These are phyloP conservation scores for Fusarium sororula DNA, from an alignment of 2,329 filamentous ascomycete species.

Conservation along the genomic window DNA sequence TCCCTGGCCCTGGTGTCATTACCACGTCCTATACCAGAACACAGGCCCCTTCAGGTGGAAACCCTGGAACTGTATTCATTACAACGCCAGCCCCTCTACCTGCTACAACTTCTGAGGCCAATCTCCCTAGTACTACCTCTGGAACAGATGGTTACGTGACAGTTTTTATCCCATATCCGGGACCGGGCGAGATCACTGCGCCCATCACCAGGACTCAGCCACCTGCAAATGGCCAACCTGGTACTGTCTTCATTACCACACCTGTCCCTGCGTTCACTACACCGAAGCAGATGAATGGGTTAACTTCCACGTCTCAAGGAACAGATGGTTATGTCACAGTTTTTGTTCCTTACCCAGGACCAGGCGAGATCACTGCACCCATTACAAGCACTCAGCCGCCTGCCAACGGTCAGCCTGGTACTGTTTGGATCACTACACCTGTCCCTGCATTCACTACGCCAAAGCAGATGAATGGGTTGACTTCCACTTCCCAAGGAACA, in stretches of 20 bases:
- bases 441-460: neutral
- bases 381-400: slow-evolving; percentile 7
- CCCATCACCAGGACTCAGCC: slow-evolving; percentile 13
- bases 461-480: neutral
- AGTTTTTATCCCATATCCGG: slow-evolving; percentile 17
- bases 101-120: slow-evolving; percentile 2
- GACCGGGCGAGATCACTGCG: slow-evolving; percentile 17
- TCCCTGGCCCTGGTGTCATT: slow-evolving; percentile 17
- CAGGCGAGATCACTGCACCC: slow-evolving; percentile 6
- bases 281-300: neutral
- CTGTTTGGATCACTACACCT: slow-evolving; percentile 14
- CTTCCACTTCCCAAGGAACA: neutral
- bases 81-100: slow-evolving; percentile 18
- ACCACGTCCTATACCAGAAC: slow-evolving; percentile 17
- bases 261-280: neutral
- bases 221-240: slow-evolving; percentile 3
- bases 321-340: slow-evolving; percentile 20
- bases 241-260: slow-evolving; percentile 15
- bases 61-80: slow-evolving; percentile 23
- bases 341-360: neutral
- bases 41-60: slow-evolving; percentile 17
- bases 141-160: slow-evolving; percentile 22
- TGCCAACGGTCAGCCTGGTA: slow-evolving; percentile 2
- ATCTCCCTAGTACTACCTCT: slow-evolving; percentile 14
- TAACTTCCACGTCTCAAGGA: neutral